Conservation (phyloP, 352 stramenopile genomes). For the Globisporangium viniferum region DNA sequence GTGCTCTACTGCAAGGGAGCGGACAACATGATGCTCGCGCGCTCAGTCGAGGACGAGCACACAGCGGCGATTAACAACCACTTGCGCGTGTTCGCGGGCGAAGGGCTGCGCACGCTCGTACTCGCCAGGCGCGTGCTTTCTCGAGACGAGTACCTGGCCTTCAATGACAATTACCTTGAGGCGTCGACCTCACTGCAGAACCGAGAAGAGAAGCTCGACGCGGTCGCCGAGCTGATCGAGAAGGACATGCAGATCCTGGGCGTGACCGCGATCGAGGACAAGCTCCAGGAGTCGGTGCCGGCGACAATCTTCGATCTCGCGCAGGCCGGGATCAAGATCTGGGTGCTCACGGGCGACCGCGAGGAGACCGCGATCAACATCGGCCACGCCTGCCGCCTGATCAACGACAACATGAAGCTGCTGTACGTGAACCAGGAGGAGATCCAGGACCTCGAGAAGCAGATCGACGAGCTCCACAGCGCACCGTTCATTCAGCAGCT, state of each 20-base stretch:
- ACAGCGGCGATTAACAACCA: constrained; percentile 34
- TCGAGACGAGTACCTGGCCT: constrained; percentile 47
- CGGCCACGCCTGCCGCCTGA: constrained; percentile 81
- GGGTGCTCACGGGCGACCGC: constrained; percentile 98
- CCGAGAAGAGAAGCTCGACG: constrained; percentile 46
- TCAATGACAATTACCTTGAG: constrained; percentile 50
- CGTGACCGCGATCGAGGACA: constrained; percentile 96
- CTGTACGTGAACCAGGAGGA: constrained; percentile 62
- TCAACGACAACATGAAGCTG: constrained; percentile 67
- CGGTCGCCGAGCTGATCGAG: constrained; percentile 65
- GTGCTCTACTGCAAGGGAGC: constrained; percentile 80
- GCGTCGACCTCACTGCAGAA: constrained; percentile 51
- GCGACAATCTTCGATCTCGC: constrained; percentile 90
- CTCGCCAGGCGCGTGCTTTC: constrained; percentile 55
- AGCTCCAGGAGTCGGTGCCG: constrained; percentile 93
- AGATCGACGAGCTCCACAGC: constrained; percentile 46
- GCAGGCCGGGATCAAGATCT: constrained; percentile 96
- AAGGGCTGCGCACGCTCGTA: constrained; percentile 80
- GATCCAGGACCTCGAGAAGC: constrained; percentile 32
- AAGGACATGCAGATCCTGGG: constrained; percentile 82
- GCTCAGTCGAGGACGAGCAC: constrained; percentile 21
- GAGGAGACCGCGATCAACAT: constrained; percentile 98
- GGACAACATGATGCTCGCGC: constrained; percentile 83
- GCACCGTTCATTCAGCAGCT: constrained; percentile 42
- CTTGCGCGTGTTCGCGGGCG: constrained; percentile 60